Conservation (phyloP, 1,139 yeast species). For the Candida sp. region DNA sequence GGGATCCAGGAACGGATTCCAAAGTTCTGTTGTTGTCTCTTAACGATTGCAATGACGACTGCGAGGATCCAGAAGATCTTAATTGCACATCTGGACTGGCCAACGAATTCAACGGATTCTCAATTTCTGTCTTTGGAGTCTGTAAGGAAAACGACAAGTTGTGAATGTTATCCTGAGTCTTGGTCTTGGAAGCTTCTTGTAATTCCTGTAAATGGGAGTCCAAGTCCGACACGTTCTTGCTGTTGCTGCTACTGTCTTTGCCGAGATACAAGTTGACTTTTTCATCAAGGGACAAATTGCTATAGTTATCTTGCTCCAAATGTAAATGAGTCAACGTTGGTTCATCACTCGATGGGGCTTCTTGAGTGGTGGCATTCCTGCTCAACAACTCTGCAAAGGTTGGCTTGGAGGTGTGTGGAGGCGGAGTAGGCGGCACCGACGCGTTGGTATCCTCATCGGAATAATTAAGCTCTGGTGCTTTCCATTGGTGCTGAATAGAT, state of each 20-base stretch:
- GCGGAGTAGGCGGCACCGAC: conserved; percentile 19
- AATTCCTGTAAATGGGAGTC: conserved; percentile 41
- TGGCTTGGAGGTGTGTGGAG: conserved; percentile 19
- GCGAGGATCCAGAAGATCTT: conserved; percentile 46
- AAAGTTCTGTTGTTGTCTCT: conserved; percentile 39
- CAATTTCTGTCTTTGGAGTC: conserved; percentile 25
- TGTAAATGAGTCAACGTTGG: conserved; percentile 26
- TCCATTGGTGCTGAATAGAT: conserved; percentile 13
- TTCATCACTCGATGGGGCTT: conserved; percentile 20
- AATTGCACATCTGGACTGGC: conserved; percentile 33
- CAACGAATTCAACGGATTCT: conserved; percentile 41
- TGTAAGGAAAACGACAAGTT: conserved; percentile 38
- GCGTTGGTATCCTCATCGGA: conserved; percentile 12
- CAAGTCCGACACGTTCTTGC: conserved; percentile 25
- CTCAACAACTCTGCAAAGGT: conserved; percentile 20
- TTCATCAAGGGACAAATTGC: conserved; percentile 41
- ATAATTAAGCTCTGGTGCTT: conserved; percentile 26
- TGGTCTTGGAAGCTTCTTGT: conserved; percentile 27
- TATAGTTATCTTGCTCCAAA: conserved; percentile 24
- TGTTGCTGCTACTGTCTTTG: conserved; percentile 5
- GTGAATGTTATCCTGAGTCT: conserved; percentile 39
- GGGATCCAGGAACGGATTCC: conserved; percentile 26
- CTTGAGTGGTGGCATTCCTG: conserved; percentile 17
- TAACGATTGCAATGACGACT: conserved; percentile 48
- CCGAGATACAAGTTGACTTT: conserved; percentile 39